A percentile compares a stretch with the other conserved stretches of the same genome.
Conservation (phyloP, 768 basidiomycete species). For the Leccinum subgranulosum region DNA sequence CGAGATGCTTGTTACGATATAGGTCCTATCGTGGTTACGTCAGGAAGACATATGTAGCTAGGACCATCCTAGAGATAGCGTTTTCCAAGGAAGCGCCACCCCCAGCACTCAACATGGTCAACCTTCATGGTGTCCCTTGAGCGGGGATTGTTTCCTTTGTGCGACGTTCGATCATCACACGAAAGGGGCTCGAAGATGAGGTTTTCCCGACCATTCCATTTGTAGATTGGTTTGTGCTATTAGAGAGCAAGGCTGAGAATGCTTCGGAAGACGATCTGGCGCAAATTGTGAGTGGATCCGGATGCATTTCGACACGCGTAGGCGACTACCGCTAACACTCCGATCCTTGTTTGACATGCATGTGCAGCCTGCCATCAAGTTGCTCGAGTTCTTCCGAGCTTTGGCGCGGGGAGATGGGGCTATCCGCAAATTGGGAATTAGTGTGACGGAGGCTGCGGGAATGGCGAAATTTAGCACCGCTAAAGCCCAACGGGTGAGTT, state of each 20-base stretch:
- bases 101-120: conserved; percentile 35
- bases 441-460: conserved; percentile 16
- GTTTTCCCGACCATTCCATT: conserved; percentile 33
- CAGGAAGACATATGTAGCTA: conserved; percentile 37
- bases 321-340: background rate
- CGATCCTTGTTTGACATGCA: background rate
- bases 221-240: conserved; percentile 31
- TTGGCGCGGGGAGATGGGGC: conserved; percentile 19
- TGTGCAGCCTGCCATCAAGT: conserved; percentile 33
- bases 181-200: background rate
- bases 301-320: too few species aligned
- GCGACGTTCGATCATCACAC: conserved; percentile 14
- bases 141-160: conserved; percentile 26
- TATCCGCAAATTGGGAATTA: background rate
- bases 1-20: too few species aligned
- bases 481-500: conserved; percentile 14
- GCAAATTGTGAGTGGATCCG: conserved; percentile 28
- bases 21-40: conserved; percentile 44
- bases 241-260: conserved; percentile 21
- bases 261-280: conserved; percentile 26
- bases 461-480: conserved; percentile 19
- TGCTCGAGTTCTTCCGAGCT: conserved; percentile 33
- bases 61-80: conserved; percentile 30
- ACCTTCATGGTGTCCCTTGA: conserved; percentile 37
- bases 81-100: conserved; percentile 16